phyloP scores from a whole-genome alignment of 2,329 filamentous ascomycete genomes.

The Xylaria hypoxylon region DNA sequence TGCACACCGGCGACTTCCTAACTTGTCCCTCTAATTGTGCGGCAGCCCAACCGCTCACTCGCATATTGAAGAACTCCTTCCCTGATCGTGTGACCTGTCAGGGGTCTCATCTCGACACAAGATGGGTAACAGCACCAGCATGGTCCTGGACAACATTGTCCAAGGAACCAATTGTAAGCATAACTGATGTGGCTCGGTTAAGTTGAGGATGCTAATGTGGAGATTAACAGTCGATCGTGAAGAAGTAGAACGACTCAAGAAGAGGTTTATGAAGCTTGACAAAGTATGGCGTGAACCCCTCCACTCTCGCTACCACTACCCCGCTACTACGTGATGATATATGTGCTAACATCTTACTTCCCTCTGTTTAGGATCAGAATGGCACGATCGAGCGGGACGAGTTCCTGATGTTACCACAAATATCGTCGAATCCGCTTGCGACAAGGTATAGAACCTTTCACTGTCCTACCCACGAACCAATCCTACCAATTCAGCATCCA shows the following conservation, averaged over 20 bases:
- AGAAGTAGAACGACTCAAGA: conserved; percentile 93
- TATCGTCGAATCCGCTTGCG: conserved; percentile 96
- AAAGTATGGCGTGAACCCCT: conserved; percentile 71
- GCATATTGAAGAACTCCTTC: conserved; percentile 3
- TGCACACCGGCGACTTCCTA: neutral
- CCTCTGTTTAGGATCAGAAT: conserved; percentile 81
- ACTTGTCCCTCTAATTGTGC: neutral
- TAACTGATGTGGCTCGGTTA: neutral
- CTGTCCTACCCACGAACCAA: neutral
- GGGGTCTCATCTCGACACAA: conserved; percentile 43
- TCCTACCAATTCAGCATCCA: neutral
- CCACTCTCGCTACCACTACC: conserved; percentile 1
- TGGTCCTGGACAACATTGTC: conserved; percentile 93
- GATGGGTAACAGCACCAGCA: conserved; percentile 77
- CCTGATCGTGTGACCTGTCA: conserved; percentile 37
- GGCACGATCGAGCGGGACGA: conserved; percentile 99
- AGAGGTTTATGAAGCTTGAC: conserved; percentile 99
- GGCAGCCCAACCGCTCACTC: neutral
- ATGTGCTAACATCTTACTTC: conserved; percentile 27
- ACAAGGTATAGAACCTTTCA: conserved; percentile 73
- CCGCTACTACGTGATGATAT: neutral
- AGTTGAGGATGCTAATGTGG: conserved; percentile 19
- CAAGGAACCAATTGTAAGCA: conserved; percentile 92
- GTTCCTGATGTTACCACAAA: conserved; percentile 95
- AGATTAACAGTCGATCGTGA: conserved; percentile 84